phyloP scores from a whole-genome alignment of 129 eudicot species.

The Flaveria robusta region DNA sequence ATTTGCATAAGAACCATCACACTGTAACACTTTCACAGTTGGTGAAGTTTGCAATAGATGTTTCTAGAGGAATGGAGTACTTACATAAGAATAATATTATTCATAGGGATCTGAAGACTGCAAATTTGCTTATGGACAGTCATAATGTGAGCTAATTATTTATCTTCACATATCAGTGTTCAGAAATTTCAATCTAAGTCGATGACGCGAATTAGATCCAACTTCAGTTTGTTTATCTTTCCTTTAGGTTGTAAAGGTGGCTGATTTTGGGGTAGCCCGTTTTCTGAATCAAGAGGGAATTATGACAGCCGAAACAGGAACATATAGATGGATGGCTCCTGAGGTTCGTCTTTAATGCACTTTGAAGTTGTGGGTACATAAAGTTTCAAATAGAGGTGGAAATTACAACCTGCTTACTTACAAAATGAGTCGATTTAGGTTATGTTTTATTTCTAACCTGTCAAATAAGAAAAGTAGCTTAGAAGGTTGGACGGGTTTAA shows the following conservation, averaged over 20 bases:
- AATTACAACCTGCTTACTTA: background rate
- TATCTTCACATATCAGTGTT: background rate
- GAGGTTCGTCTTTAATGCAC: slow-evolving; percentile 54
- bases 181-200: background rate
- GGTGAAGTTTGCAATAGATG: slow-evolving; percentile 79
- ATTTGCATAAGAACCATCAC: slow-evolving; percentile 60
- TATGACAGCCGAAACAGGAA: slow-evolving; percentile 99
- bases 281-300: slow-evolving; percentile 81
- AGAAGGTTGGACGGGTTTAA: background rate
- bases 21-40: slow-evolving; percentile 56
- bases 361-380: background rate
- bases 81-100: slow-evolving; percentile 74
- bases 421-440: background rate
- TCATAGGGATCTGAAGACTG: slow-evolving; percentile 91
- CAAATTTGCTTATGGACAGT: slow-evolving; percentile 87
- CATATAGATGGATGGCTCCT: slow-evolving; percentile 99
- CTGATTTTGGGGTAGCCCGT: slow-evolving; percentile 98
- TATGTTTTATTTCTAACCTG: background rate
- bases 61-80: slow-evolving; percentile 92
- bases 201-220: background rate
- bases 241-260: slow-evolving; percentile 88
- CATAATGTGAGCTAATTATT: slow-evolving; percentile 45
- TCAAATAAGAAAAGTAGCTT: background rate
- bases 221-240: slow-evolving; percentile 4
- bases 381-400: slow-evolving; percentile 10